Conservation (phyloP, 306 rosid species). For the Oxytropis ochrocephala region DNA sequence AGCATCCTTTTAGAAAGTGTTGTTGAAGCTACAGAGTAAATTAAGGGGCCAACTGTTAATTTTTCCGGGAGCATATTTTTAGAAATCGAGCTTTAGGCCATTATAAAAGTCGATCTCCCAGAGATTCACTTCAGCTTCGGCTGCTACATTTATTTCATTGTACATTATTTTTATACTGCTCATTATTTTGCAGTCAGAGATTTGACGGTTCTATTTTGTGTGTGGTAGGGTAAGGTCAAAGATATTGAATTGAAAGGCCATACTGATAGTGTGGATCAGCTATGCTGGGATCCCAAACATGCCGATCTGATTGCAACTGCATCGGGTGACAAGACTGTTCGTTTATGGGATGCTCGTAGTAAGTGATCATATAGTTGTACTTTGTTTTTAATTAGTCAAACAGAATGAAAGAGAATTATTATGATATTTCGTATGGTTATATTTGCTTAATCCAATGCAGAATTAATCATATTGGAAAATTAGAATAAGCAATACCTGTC, state of each 20-base stretch:
- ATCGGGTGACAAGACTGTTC: slow-evolving; percentile 94
- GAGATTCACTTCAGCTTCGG: slow-evolving; percentile 1
- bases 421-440: neutral
- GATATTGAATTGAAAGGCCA: slow-evolving; percentile 95
- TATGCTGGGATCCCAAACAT: slow-evolving; percentile 98
- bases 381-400: neutral
- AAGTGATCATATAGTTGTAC: slow-evolving; percentile 31
- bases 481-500: neutral
- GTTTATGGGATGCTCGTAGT: slow-evolving; percentile 96
- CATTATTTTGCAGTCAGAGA: neutral
- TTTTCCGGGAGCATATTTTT: neutral
- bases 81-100: neutral
- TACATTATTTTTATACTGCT: slow-evolving; percentile 2
- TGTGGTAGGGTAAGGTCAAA: slow-evolving; percentile 65
- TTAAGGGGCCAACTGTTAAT: neutral
- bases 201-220: neutral
- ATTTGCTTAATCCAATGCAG: neutral
- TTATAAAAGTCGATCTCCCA: neutral
- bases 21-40: neutral
- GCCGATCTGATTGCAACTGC: slow-evolving; percentile 91
- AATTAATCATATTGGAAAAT: neutral
- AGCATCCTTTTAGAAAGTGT: too few species aligned
- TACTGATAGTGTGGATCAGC: slow-evolving; percentile 98
- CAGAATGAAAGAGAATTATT: neutral
- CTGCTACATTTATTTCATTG: neutral